Base-by-base conservation (phyloP, 2,329 filamentous ascomycete genomes). In the Metarhizium brunneum region DNA sequence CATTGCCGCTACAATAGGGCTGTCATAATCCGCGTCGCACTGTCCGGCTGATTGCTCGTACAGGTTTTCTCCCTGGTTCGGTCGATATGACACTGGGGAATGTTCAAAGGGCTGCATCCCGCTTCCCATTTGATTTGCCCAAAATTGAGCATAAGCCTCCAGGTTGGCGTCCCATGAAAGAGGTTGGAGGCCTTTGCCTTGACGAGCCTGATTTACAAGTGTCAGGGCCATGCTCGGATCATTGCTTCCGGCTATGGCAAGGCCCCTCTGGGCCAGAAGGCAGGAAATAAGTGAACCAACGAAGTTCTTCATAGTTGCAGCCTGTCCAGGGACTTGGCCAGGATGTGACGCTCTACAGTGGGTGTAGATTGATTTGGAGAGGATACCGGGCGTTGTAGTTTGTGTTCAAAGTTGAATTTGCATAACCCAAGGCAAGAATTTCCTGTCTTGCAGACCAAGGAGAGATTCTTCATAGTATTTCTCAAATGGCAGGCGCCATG, bases 41-140 rank as follows among this genome's bases (percentile, higher is more conserved):
- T 66, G 63, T 5, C 60, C 59, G 2, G 68, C 64, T 11, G 64
- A 60, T 40, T 69, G 63, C 35, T 66, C 64, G 55, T 66, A 70
- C 40, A 71, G 62, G 14, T 62, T 69, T 56, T 72, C 69, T 45
- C 69, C 69, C 50, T 72, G 69, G n/a, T 59, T 56, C 3, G 66
- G 68, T 3, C 69, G 66, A 14, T 65, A 62, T 36, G 60, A 52
- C 2, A 63, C 63, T 10, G 65, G 60, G 4, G 69, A 65, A 53
- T 71, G 69, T 45, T 63, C 58, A 54, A 71, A 70, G 3, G 64
- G 62, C 32, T 62, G 62, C n/a, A 57, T 56, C 6, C 61, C 64
- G 16, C 63, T 60, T 2, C 62, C 69, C 62, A 72, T 68, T 42
- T 68, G 59, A 48, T 66, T 64, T 14, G 67, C 69, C 69, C 68